Conservation (phyloP, 352 stramenopile species). For the Halophytophthora batemanensis region DNA sequence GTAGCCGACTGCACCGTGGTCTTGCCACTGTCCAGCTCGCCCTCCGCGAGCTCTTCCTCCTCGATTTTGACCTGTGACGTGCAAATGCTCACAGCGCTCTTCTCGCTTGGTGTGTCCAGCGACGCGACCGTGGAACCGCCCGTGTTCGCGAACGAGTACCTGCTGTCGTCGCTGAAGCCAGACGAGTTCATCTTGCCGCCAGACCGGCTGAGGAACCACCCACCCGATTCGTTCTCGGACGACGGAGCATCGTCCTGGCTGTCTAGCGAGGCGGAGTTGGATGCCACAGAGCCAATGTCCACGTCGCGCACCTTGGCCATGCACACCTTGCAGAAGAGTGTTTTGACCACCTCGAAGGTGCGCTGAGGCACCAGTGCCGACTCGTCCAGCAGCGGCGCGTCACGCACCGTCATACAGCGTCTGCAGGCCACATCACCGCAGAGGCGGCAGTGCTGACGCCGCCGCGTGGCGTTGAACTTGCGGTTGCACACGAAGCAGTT, state of each 20-base stretch:
- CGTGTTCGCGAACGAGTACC: constrained; percentile 8
- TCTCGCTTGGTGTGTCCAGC: constrained; percentile 7
- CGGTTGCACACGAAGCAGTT: constrained; percentile 60
- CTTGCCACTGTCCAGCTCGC: too few relatives aligned
- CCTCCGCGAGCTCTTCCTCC: background rate
- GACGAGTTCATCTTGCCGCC: constrained; percentile 15
- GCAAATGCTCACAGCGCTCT: constrained; percentile 9
- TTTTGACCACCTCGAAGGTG: constrained; percentile 54
- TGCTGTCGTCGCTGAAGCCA: constrained; percentile 21
- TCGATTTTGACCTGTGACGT: constrained; percentile 2
- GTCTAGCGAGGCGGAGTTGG: constrained; percentile 7
- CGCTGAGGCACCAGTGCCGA: constrained; percentile 17
- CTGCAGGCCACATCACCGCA: constrained; percentile 76
- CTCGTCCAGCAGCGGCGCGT: constrained; percentile 33
- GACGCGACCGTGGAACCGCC: constrained; percentile 14
- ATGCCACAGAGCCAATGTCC: constrained; percentile 7
- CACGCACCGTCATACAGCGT: constrained; percentile 58
- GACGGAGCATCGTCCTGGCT: constrained; percentile 28
- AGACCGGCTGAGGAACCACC: constrained; percentile 16
- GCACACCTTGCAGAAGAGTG: constrained; percentile 55
- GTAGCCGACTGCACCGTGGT: too few relatives aligned
- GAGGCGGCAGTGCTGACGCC: constrained; percentile 71
- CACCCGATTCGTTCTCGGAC: constrained; percentile 30
- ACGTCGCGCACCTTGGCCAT: constrained; percentile 46
- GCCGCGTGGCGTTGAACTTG: constrained; percentile 54